Percentiles rank a stretch among this genome's conserved stretches.
These are phyloP conservation scores for Yarrowia sp. DNA, from an alignment of 805 yeast genomes.

Conservation along the genomic window DNA sequence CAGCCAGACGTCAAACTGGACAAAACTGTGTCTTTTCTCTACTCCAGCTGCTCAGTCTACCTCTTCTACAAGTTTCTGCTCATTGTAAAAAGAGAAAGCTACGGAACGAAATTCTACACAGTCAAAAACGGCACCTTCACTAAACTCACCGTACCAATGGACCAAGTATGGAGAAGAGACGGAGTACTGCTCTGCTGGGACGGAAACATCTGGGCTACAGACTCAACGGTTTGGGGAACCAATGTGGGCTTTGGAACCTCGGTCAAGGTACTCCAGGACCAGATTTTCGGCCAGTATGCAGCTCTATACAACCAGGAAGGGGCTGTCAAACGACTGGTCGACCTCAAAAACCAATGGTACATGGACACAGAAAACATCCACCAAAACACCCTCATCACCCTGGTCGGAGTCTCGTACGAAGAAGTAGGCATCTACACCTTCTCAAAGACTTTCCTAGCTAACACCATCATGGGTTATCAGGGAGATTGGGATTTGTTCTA, in stretches of 20 bases:
- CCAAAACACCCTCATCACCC: background rate
- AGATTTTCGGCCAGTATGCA: background rate
- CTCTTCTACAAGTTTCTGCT: background rate
- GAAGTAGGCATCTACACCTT: background rate
- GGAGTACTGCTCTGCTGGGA: background rate
- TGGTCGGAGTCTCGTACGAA: background rate
- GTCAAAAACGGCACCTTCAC: background rate
- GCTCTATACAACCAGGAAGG: background rate
- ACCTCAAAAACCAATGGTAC: background rate
- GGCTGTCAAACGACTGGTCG: background rate
- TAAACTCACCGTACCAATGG: background rate
- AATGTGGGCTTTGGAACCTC: background rate
- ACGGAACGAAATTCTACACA: background rate
- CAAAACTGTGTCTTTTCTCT: background rate
- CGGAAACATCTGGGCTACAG: background rate
- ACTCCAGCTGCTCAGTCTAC: background rate
- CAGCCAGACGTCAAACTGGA: background rate
- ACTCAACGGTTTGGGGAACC: background rate
- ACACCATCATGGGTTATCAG: background rate
- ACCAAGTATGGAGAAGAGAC: background rate
- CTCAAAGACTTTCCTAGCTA: background rate
- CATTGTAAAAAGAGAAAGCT: background rate
- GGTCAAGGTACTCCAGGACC: background rate
- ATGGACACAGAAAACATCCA: background rate
- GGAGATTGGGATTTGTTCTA: background rate